Percentiles rank a stretch among this genome's conserved stretches.
These are phyloP conservation scores for Dryadomyces quercivorus DNA, from an alignment of 2,329 filamentous ascomycete genomes.

Conservation along the genomic window DNA sequence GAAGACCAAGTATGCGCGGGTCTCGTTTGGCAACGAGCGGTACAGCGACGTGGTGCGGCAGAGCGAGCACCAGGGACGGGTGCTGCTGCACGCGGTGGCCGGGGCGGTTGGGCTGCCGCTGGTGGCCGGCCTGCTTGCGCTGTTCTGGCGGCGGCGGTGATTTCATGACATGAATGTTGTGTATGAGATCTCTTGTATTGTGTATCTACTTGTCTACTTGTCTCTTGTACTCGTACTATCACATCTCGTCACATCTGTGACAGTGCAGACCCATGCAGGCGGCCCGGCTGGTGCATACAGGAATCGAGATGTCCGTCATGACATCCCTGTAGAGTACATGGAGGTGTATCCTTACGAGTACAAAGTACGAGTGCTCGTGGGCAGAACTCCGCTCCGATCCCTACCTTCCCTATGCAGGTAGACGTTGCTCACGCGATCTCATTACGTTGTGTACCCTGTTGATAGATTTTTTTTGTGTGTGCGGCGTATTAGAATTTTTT, in stretches of 20 bases:
- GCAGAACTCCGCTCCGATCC: background rate
- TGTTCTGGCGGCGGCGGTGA: slow-evolving; percentile 5
- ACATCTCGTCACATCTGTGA: background rate
- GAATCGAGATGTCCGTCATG: background rate
- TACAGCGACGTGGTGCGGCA: slow-evolving; percentile 71
- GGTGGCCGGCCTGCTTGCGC: slow-evolving; percentile 8
- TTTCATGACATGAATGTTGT: background rate
- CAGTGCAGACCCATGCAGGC: background rate
- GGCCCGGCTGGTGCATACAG: too few species aligned
- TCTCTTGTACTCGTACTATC: too few species aligned
- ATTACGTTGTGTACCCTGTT: too few species aligned
- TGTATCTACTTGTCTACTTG: too few species aligned
- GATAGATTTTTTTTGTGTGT: too few species aligned
- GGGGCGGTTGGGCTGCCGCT: slow-evolving; percentile 16
- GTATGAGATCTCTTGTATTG: too few species aligned
- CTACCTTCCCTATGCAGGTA: slow-evolving; percentile 2
- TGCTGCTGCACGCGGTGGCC: slow-evolving; percentile 37
- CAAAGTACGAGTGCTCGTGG: too few species aligned
- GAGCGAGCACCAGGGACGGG: slow-evolving; percentile 55
- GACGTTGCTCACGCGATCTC: background rate
- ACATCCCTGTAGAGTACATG: background rate
- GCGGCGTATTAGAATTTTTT: too few species aligned
- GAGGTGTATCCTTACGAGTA: background rate
- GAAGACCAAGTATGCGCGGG: slow-evolving; percentile 82
- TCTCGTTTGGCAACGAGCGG: slow-evolving; percentile 86